phyloP scores from a whole-genome alignment of 257 asterid genomes.

The Gentiana straminea region DNA sequence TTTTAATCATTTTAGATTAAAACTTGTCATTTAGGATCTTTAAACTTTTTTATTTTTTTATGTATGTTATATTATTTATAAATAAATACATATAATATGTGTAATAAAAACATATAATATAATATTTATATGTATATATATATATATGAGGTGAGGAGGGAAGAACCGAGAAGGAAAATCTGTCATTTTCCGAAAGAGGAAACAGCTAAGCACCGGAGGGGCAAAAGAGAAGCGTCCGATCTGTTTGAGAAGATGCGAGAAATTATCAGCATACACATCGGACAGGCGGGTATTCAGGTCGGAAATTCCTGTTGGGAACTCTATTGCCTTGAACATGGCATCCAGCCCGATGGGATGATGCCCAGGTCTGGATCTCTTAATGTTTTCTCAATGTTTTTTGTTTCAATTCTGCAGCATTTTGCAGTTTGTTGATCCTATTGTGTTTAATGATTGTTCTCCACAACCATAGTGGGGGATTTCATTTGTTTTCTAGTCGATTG shows the following conservation, averaged over 20 bases:
- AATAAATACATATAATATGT: too few relatives aligned
- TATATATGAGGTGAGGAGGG: too few relatives aligned
- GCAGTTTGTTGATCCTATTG: neutral
- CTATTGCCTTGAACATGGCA: constrained; percentile 79
- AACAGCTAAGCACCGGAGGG: too few relatives aligned
- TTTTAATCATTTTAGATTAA: too few relatives aligned
- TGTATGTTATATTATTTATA: too few relatives aligned
- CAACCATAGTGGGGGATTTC: neutral
- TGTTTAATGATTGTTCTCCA: neutral
- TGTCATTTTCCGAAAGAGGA: too few relatives aligned
- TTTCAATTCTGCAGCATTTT: neutral
- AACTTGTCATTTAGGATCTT: too few relatives aligned
- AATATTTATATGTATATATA: neutral
- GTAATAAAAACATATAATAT: neutral
- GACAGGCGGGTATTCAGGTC: constrained; percentile 93
- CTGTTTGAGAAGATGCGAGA: constrained; percentile 46
- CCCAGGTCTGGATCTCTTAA: constrained; percentile 40
- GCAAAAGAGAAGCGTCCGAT: neutral
- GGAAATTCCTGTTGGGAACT: constrained; percentile 90
- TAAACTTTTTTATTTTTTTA: too few relatives aligned
- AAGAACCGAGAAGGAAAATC: too few relatives aligned
- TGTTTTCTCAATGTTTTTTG: neutral
- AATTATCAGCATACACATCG: constrained; percentile 76
- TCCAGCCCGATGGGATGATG: constrained; percentile 84
- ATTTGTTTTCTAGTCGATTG: neutral